Evolutionary conservation across 148 eudicot genomes (phyloP).

Genomic region (Dianthus caryophyllus): DNA sequence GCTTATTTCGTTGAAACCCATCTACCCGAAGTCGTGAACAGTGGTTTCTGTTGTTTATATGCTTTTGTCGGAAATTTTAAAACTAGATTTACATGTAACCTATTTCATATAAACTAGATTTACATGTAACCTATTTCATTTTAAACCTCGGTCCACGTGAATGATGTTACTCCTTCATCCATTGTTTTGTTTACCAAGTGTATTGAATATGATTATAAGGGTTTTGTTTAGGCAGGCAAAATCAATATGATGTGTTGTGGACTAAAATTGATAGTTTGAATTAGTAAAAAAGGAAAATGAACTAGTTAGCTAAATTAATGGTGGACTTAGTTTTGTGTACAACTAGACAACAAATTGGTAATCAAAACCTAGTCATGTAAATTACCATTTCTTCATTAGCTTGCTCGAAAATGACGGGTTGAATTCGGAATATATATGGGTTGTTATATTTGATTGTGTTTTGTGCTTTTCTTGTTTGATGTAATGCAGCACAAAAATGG

Average conservation of each 20-base stretch:
- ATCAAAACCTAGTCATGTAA: too few species aligned
- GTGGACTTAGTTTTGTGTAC: too few species aligned
- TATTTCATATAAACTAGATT: too few species aligned
- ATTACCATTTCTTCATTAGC: background rate
- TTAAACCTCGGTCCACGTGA: too few species aligned
- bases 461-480: slow-evolving; percentile 14
- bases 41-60: background rate
- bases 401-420: background rate
- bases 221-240: too few species aligned
- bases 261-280: slow-evolving; percentile 10
- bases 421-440: background rate
- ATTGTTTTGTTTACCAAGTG: too few species aligned
- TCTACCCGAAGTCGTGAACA: background rate
- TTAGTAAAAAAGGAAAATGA: background rate
- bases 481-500: slow-evolving; percentile 19
- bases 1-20: background rate
- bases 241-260: background rate
- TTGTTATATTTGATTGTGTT: slow-evolving; percentile 3
- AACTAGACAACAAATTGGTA: too few species aligned
- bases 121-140: too few species aligned
- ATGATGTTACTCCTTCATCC: too few species aligned
- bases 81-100: background rate
- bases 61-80: slow-evolving; percentile 7
- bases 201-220: too few species aligned
- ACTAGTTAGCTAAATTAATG: background rate